Percentiles rank a stretch among this genome's conserved stretches.
Evolutionary conservation across 352 stramenopile genomes (phyloP).

Genomic region (Hyaloperonospora arabidopsidis): DNA sequence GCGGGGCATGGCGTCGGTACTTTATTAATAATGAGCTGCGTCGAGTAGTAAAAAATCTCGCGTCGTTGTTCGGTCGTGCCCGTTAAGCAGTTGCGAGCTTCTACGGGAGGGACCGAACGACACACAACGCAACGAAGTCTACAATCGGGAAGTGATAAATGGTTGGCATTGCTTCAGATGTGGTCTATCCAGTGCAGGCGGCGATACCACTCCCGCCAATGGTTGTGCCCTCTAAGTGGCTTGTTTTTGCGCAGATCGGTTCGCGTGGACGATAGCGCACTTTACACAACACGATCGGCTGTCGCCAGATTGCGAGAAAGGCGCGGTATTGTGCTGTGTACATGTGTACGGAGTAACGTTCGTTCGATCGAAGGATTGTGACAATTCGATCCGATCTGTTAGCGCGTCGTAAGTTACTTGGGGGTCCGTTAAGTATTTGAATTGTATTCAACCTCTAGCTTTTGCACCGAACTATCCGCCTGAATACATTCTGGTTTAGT

Average conservation of each 20-base stretch:
- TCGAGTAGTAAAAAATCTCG: slow-evolving; percentile 9
- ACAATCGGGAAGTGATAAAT: slow-evolving; percentile 12
- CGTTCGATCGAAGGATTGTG: slow-evolving; percentile 25
- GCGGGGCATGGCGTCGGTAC: slow-evolving; percentile 25
- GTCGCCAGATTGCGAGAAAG: neutral
- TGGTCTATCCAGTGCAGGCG: too few species aligned
- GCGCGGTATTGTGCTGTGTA: too few species aligned
- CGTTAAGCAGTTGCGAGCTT: slow-evolving; percentile 8
- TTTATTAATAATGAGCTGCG: slow-evolving; percentile 14
- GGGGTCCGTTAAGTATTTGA: neutral
- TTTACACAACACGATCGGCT: neutral
- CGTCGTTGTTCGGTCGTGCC: slow-evolving; percentile 16
- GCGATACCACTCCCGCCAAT: too few species aligned
- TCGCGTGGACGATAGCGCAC: too few species aligned
- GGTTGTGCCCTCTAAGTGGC: too few species aligned
- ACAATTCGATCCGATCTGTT: slow-evolving; percentile 15
- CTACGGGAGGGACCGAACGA: slow-evolving; percentile 12
- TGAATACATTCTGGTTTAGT: too few species aligned
- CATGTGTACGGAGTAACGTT: slow-evolving; percentile 1
- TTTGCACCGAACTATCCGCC: neutral
- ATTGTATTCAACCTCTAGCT: neutral
- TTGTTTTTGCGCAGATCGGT: too few species aligned
- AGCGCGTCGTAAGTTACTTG: too few species aligned
- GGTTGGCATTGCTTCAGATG: too few species aligned
- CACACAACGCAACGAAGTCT: slow-evolving; percentile 12